Evolutionary conservation across 345 rosid genomes (phyloP).

Genomic region (Corchorus capsularis): DNA sequence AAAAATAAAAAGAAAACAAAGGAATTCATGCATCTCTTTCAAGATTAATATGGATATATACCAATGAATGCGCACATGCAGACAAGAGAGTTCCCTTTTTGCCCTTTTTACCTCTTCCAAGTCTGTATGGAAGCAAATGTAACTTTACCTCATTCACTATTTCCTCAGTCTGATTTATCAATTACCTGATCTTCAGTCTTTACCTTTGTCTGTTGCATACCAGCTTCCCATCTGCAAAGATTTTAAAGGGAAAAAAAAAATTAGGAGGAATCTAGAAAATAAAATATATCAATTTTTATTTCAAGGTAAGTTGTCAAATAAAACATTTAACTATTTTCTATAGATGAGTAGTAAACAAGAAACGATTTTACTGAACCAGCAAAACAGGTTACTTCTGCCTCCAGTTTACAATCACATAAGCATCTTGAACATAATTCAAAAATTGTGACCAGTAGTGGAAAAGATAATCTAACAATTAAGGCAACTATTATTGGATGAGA

Average conservation of each 20-base stretch:
- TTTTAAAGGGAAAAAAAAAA: conserved; percentile 7
- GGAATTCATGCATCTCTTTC: not conserved
- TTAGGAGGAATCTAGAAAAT: conserved; percentile 16
- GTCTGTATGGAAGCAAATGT: not conserved
- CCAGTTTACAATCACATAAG: conserved; percentile 14
- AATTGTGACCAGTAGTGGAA: not conserved
- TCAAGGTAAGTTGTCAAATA: not conserved
- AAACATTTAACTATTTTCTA: not conserved
- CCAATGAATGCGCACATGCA: not conserved
- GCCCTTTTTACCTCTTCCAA: not conserved
- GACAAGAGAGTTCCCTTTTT: not conserved
- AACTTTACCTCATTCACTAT: conserved; percentile 9
- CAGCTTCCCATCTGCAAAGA: conserved; percentile 33
- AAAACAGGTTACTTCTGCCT: not conserved
- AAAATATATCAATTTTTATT: conserved; percentile 2
- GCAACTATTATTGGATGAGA: not conserved
- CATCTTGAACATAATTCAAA: not conserved
- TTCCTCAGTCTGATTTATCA: not conserved
- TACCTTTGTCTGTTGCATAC: not conserved
- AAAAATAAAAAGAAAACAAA: not conserved
- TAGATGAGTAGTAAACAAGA: not conserved
- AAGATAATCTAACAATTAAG: not conserved
- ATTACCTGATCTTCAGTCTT: conserved; percentile 8
- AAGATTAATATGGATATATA: not conserved
- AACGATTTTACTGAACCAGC: not conserved